Conservation (phyloP, 352 stramenopile genomes). For the Phytophthora pisi region DNA sequence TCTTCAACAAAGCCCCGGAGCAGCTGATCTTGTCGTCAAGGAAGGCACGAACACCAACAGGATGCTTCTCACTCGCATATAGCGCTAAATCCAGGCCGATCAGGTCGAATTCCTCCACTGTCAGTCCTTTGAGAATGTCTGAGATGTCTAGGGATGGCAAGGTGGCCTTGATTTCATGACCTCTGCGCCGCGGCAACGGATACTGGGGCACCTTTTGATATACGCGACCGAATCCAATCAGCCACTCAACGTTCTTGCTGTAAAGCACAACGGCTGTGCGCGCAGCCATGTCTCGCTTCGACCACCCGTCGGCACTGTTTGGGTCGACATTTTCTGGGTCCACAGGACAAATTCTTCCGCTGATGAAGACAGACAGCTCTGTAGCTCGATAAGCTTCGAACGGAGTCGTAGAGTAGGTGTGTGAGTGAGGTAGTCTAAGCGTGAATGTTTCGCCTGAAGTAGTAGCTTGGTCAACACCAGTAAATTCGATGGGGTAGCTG, state of each 20-base stretch:
- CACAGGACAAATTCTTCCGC: constrained; percentile 45
- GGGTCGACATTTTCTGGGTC: constrained; percentile 16
- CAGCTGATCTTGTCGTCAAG: constrained; percentile 66
- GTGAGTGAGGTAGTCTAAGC: neutral
- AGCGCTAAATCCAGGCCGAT: constrained; percentile 71
- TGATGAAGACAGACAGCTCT: constrained; percentile 49
- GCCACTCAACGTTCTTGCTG: constrained; percentile 76
- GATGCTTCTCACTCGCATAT: constrained; percentile 74
- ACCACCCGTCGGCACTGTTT: constrained; percentile 29
- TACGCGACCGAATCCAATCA: constrained; percentile 62
- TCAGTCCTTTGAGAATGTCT: constrained; percentile 46
- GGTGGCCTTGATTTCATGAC: neutral
- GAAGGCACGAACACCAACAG: constrained; percentile 65
- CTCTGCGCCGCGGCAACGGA: constrained; percentile 31
- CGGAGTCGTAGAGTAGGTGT: neutral
- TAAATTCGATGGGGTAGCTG: constrained; percentile 54
- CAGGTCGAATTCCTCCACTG: constrained; percentile 64
- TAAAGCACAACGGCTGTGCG: constrained; percentile 74
- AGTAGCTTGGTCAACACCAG: constrained; percentile 6
- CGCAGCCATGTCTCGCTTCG: constrained; percentile 61
- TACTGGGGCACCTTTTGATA: constrained; percentile 46
- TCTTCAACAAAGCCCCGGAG: constrained; percentile 46
- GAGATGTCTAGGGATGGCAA: constrained; percentile 20
- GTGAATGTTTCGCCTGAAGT: constrained; percentile 15
- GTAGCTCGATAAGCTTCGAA: constrained; percentile 42